Percentiles rank a stretch among this genome's conserved stretches.
These are phyloP conservation scores for Pseudogymnoascus sp. DNA, from an alignment of 2,329 filamentous ascomycete species.

Conservation along the genomic window DNA sequence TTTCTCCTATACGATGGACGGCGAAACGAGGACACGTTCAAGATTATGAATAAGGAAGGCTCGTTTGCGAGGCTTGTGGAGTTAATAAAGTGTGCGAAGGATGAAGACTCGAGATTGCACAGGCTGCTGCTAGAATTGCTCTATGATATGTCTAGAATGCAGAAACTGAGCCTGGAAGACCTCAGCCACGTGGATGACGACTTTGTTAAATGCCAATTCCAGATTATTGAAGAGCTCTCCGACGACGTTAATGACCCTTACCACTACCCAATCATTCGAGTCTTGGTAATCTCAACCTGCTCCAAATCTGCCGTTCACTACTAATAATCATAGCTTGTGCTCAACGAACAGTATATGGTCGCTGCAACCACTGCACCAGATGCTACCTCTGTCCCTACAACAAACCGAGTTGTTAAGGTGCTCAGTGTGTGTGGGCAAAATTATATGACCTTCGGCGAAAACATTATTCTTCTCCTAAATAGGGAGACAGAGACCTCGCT, in stretches of 20 bases:
- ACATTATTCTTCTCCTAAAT: conserved; percentile 90
- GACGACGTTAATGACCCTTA: conserved; percentile 87
- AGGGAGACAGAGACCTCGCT: conserved; percentile 89
- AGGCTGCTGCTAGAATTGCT: conserved; percentile 76
- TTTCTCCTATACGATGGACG: conserved; percentile 84
- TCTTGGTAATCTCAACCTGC: conserved; percentile 55
- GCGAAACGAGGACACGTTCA: conserved; percentile 66
- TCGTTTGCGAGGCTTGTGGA: conserved; percentile 79
- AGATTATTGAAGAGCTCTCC: conserved; percentile 78
- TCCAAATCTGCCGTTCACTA: conserved; percentile 14
- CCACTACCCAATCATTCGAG: conserved; percentile 89
- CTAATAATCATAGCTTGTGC: conserved; percentile 55
- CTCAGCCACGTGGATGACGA: conserved; percentile 67
- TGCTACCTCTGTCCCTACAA: conserved; percentile 45
- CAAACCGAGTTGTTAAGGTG: conserved; percentile 89
- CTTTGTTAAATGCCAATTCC: conserved; percentile 76
- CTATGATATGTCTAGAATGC: conserved; percentile 94
- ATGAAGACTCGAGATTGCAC: conserved; percentile 64
- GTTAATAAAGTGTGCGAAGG: conserved; percentile 57
- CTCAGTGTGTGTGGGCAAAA: conserved; percentile 69
- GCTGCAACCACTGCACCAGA: conserved; percentile 42
- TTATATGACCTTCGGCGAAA: conserved; percentile 95
- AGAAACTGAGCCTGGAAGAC: conserved; percentile 69
- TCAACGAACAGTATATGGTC: conserved; percentile 99
- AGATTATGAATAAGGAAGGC: conserved; percentile 77